Evolutionary conservation across 2,329 filamentous ascomycete species (phyloP), one percentile per base, ranked within the genome.

Genomic region (Lithohypha guttulata): DNA sequence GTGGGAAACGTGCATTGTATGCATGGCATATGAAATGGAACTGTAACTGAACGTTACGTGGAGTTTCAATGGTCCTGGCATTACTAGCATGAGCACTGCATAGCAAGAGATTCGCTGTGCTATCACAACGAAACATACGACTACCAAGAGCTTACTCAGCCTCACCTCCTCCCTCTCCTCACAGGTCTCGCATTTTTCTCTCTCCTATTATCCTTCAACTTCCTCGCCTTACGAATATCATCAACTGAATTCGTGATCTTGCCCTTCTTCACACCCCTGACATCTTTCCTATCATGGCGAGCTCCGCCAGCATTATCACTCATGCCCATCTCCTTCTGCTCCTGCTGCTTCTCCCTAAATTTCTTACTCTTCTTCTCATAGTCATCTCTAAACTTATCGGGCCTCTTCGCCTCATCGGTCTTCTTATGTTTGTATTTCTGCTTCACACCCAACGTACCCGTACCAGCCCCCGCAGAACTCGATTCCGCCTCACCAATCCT

Each of bases 291-390:
- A 42, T 34, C 13, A 41, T 39, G 31, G 38, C 36, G 19, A 38
- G 39, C 19, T 34, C 30, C 32, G 38, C 34, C 15, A 14, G 18
- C n/a, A 54, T 55, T 3, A 51, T 53, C 17, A 29, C 20, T 4
- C 23, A 41, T 42, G 14, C 48, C 43, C 47, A 54, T 54, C 3
- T 49, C 51, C 19, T 55, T 41, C 39, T 55, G 51, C 14, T 58
- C 86, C 68, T 95, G 84, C 63, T 81, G 82, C 31, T 89, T 87
- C 56, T 86, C 86, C 11, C 78, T 77, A 13, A 91, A 80, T 56
- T 84, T 79, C 78, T 87, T 87, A 78, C 91, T 94, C 65, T 83
- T 79, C 57, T 79, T 77, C 49, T 93, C 71, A 63, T 84, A 98
- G 63, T 98, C 89, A 59, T 89, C 86, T 45, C 91, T 74, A 61